A percentile compares a stretch with the other conserved stretches of the same genome.
Conservation (phyloP, 345 rosid genomes). For the Salix brachista region DNA sequence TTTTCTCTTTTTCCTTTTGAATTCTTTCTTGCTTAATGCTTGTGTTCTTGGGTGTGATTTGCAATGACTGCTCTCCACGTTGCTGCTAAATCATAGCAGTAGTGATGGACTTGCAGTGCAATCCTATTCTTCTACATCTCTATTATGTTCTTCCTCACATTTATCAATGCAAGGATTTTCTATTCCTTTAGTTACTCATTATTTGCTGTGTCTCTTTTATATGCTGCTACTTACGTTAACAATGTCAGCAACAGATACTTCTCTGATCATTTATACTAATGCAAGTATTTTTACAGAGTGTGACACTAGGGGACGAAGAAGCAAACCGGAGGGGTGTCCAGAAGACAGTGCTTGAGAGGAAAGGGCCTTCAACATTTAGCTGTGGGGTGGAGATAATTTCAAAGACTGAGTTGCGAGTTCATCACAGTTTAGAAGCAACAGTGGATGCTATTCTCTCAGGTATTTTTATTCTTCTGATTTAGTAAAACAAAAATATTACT, state of each 20-base stretch:
- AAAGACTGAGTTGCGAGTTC: constrained; percentile 79
- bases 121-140: neutral
- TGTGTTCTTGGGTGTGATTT: neutral
- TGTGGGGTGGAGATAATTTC: constrained; percentile 80
- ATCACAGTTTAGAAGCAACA: constrained; percentile 83
- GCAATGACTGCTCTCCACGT: neutral
- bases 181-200: neutral
- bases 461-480: constrained; percentile 12
- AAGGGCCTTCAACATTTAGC: constrained; percentile 78
- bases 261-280: constrained; percentile 2
- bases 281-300: constrained; percentile 47
- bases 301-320: constrained; percentile 86
- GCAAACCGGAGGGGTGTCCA: constrained; percentile 81
- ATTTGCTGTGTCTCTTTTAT: neutral
- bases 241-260: neutral
- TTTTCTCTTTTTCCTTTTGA: neutral
- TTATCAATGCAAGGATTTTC: neutral
- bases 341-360: constrained; percentile 81
- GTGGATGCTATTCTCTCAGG: constrained; percentile 83
- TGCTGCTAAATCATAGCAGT: neutral
- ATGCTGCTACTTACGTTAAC: neutral
- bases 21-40: neutral
- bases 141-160: neutral
- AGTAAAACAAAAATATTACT: neutral
- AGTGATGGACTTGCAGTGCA: neutral